Evolutionary conservation across 768 basidiomycete species (phyloP).

Genomic region (Lactarius hengduanensis): DNA sequence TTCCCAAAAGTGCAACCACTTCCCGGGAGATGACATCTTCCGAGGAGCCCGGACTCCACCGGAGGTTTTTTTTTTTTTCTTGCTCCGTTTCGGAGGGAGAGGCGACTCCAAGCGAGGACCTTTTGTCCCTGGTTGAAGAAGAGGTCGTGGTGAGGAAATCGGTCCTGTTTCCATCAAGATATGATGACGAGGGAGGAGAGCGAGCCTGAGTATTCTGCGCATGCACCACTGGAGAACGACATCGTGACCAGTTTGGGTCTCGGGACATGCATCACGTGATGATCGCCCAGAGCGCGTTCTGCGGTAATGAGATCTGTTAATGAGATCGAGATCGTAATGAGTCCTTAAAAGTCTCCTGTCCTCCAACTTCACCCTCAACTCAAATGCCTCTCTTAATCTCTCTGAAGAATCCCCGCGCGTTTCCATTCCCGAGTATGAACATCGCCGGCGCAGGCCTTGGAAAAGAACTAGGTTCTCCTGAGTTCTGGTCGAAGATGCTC

Average conservation of each 20-base stretch:
- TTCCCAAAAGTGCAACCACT: slow-evolving; percentile 63
- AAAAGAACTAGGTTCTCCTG: slow-evolving; percentile 48
- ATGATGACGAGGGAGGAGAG: background rate
- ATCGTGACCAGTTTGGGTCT: background rate
- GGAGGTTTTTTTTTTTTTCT: slow-evolving; percentile 39
- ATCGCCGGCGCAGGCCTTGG: slow-evolving; percentile 5
- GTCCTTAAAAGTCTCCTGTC: background rate
- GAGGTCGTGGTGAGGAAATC: background rate
- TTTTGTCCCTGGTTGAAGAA: slow-evolving; percentile 35
- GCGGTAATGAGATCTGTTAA: background rate
- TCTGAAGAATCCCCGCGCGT: background rate
- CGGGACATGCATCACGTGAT: background rate
- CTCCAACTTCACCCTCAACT: background rate
- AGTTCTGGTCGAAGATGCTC: slow-evolving; percentile 73
- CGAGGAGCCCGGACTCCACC: slow-evolving; percentile 63
- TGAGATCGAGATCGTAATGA: background rate
- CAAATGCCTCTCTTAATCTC: slow-evolving; percentile 14
- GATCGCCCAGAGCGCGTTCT: background rate
- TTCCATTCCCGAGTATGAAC: background rate
- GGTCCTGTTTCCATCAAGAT: background rate
- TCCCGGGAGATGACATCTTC: slow-evolving; percentile 79
- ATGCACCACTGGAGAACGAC: too few relatives aligned
- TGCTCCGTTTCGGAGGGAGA: slow-evolving; percentile 29
- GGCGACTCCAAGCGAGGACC: slow-evolving; percentile 32
- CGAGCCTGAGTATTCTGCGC: background rate